phyloP scores from a whole-genome alignment of 169 alveolate species.

The Blepharisma undulans region DNA sequence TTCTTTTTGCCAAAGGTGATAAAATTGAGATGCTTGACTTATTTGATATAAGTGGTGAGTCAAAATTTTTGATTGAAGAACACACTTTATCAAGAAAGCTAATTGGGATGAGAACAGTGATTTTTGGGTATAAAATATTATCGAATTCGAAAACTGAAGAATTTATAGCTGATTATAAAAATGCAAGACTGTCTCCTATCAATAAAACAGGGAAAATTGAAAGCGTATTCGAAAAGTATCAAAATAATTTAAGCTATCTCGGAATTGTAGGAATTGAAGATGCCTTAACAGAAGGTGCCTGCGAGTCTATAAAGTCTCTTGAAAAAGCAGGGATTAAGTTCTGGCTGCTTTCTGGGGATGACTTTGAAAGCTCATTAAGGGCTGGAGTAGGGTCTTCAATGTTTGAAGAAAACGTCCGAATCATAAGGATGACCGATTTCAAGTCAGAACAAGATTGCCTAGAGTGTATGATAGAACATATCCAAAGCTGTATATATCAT shows the following conservation, averaged over 20 bases:
- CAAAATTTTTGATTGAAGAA: no score
- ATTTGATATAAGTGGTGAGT: no score
- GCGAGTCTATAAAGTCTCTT: neutral
- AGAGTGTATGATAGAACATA: neutral
- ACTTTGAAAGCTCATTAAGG: neutral
- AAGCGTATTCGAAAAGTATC: slow-evolving; percentile 82
- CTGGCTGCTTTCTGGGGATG: slow-evolving; percentile 23
- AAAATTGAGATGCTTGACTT: neutral
- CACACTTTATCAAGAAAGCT: neutral
- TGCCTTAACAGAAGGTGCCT: slow-evolving; percentile 73
- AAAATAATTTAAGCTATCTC: slow-evolving; percentile 77
- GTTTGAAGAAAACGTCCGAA: neutral
- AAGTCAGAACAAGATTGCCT: slow-evolving; percentile 6
- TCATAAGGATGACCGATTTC: neutral
- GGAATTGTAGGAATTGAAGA: slow-evolving; percentile 95
- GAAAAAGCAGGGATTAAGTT: slow-evolving; percentile 25
- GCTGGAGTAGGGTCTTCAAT: neutral
- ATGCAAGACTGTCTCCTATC: neutral
- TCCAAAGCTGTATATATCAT: neutral
- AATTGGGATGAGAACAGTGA: neutral
- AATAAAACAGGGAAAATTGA: slow-evolving; percentile 69
- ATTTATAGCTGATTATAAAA: neutral
- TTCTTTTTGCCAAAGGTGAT: neutral
- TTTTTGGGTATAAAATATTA: neutral
- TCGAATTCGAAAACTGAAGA: neutral